Percentiles rank a stretch among this genome's conserved stretches.
These are phyloP conservation scores for Xylaria telfairii DNA, from an alignment of 495 filamentous ascomycete species.

Conservation along the genomic window DNA sequence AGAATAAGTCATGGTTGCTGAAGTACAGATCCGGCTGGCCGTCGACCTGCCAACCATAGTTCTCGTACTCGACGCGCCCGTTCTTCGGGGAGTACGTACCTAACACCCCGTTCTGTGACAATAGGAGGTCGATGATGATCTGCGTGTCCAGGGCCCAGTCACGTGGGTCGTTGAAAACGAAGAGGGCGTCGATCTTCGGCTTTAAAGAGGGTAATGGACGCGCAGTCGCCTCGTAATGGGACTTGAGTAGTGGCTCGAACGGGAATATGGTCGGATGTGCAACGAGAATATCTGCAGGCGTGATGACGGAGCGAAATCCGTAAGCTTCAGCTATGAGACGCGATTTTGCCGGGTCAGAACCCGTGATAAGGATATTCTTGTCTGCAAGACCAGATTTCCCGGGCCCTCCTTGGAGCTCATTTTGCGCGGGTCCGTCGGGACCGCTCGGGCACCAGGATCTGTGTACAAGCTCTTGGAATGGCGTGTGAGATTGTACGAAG, in stretches of 20 bases:
- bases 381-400: slow-evolving; percentile 54
- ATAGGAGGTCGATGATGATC: slow-evolving; percentile 78
- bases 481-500: slow-evolving; percentile 86
- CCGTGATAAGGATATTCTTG: slow-evolving; percentile 80
- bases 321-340: slow-evolving; percentile 79
- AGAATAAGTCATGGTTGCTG: slow-evolving; percentile 88
- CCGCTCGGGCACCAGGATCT: slow-evolving; percentile 21
- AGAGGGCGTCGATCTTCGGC: slow-evolving; percentile 80
- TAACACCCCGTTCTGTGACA: slow-evolving; percentile 73
- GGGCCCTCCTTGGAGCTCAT: not conserved
- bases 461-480: slow-evolving; percentile 64
- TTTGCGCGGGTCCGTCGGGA: not conserved
- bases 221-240: slow-evolving; percentile 66
- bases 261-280: slow-evolving; percentile 81
- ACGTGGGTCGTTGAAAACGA: slow-evolving; percentile 89
- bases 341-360: slow-evolving; percentile 79
- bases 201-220: slow-evolving; percentile 63
- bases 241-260: slow-evolving; percentile 66
- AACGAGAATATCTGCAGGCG: slow-evolving; percentile 79
- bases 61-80: slow-evolving; percentile 62
- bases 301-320: slow-evolving; percentile 86
- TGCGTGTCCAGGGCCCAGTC: slow-evolving; percentile 93
- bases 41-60: slow-evolving; percentile 76
- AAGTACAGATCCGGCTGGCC: slow-evolving; percentile 84
- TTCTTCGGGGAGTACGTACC: slow-evolving; percentile 71